These are phyloP conservation scores for Petunia axillaris DNA, from an alignment of 257 asterid species.

Conservation along the genomic window DNA sequence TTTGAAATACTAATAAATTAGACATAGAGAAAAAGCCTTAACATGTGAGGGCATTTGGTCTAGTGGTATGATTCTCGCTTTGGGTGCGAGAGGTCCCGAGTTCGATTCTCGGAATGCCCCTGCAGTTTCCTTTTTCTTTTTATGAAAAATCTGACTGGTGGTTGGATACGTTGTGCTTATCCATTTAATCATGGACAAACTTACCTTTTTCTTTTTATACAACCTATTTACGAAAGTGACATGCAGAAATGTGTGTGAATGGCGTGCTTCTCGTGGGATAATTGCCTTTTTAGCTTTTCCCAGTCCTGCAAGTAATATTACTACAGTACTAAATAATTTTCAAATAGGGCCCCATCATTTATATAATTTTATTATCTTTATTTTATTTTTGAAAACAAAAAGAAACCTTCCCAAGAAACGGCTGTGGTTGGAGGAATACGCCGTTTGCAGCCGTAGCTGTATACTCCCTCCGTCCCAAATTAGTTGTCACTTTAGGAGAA, in stretches of 20 bases:
- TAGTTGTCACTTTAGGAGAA: too few relatives aligned
- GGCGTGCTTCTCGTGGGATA: slow-evolving; percentile 50
- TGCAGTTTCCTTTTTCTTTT: not conserved
- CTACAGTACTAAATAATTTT: not conserved
- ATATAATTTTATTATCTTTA: not conserved
- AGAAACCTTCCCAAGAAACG: not conserved
- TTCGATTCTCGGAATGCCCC: slow-evolving; percentile 92
- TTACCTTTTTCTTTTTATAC: not conserved
- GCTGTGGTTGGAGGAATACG: slow-evolving; percentile 22
- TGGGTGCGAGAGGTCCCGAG: slow-evolving; percentile 85
- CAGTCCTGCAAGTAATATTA: not conserved
- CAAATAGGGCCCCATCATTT: slow-evolving; percentile 12
- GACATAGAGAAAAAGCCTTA: too few relatives aligned
- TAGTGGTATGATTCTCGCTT: slow-evolving; percentile 90
- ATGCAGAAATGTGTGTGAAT: not conserved
- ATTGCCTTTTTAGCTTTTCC: slow-evolving; percentile 8
- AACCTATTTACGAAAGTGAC: not conserved
- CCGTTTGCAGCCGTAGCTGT: slow-evolving; percentile 23
- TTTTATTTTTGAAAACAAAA: not conserved
- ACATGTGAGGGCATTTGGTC: slow-evolving; percentile 68
- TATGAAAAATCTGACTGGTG: not conserved
- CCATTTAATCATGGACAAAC: too few relatives aligned
- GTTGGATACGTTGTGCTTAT: not conserved
- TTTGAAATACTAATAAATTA: too few relatives aligned
- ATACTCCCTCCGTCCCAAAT: too few relatives aligned